Conservation (phyloP, 805 yeast genomes). For the Nakazawaea ambrosiae region DNA sequence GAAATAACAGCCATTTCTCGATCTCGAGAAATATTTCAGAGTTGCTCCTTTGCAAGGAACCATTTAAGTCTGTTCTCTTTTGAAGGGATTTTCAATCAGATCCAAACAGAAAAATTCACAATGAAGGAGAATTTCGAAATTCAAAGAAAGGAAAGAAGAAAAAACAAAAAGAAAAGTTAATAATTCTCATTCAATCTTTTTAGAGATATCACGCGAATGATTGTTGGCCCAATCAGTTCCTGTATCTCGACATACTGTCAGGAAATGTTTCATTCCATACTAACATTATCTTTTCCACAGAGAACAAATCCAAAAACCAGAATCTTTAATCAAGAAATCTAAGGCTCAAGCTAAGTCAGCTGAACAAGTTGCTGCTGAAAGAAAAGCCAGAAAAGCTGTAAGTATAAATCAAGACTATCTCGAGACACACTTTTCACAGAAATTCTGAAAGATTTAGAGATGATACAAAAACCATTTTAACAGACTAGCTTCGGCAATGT, state of each 20-base stretch:
- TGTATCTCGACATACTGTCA: background rate
- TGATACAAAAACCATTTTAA: slow-evolving; percentile 42
- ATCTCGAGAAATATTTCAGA: slow-evolving; percentile 3
- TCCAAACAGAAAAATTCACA: background rate
- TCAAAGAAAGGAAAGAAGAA: too few relatives aligned
- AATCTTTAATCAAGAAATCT: slow-evolving; percentile 77
- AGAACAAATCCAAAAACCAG: slow-evolving; percentile 52
- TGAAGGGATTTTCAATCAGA: slow-evolving; percentile 6
- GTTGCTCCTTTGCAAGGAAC: too few relatives aligned
- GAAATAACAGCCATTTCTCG: slow-evolving; percentile 8
- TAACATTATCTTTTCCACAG: slow-evolving; percentile 5
- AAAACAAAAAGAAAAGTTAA: too few relatives aligned
- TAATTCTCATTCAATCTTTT: too few relatives aligned
- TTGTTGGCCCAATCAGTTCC: slow-evolving; percentile 12
- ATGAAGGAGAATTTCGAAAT: slow-evolving; percentile 2
- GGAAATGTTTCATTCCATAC: background rate
- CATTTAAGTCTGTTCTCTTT: slow-evolving; percentile 9
- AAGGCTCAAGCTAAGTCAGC: slow-evolving; percentile 72
- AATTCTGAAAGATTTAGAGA: slow-evolving; percentile 20
- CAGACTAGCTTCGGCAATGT: slow-evolving; percentile 69
- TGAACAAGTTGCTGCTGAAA: slow-evolving; percentile 75
- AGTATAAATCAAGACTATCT: slow-evolving; percentile 31
- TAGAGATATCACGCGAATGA: too few relatives aligned
- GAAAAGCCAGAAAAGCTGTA: slow-evolving; percentile 74
- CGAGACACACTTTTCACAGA: background rate